phyloP scores from a whole-genome alignment of 257 asterid genomes.

The Lavandula angustifolia region DNA sequence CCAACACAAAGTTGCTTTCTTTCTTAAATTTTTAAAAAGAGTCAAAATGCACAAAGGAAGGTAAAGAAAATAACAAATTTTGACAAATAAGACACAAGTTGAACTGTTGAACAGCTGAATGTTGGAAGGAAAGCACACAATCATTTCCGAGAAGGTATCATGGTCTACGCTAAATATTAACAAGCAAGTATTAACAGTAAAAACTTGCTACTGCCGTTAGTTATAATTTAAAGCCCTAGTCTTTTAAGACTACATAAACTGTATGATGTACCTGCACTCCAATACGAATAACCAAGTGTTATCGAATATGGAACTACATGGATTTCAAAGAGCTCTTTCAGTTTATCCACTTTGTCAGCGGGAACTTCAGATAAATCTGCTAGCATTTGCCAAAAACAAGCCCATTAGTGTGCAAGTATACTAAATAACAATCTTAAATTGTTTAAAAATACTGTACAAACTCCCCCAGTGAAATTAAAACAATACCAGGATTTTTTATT shows the following conservation, averaged over 20 bases:
- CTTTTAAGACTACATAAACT: constrained; percentile 5
- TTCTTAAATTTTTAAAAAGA: too few relatives aligned
- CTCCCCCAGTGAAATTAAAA: neutral
- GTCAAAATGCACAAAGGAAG: too few relatives aligned
- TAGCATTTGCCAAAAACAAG: constrained; percentile 9
- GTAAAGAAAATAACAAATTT: neutral
- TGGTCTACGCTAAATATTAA: neutral
- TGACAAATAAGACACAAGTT: neutral
- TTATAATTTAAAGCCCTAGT: neutral
- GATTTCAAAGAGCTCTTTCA: constrained; percentile 68
- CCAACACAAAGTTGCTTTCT: too few relatives aligned
- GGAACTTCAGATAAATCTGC: constrained; percentile 87
- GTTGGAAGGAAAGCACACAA: constrained; percentile 11
- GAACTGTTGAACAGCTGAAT: neutral
- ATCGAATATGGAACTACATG: constrained; percentile 72
- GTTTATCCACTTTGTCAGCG: constrained; percentile 57
- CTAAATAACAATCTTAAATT: neutral
- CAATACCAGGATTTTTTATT: constrained; percentile 57
- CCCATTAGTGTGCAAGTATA: constrained; percentile 5
- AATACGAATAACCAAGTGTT: constrained; percentile 84
- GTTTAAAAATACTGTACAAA: neutral
- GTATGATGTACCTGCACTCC: constrained; percentile 70
- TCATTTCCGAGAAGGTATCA: constrained; percentile 12
- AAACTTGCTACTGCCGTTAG: neutral
- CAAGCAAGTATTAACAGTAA: constrained; percentile 17